These are phyloP conservation scores for Rubus parviflorus DNA, from an alignment of 306 rosid species.

Conservation along the genomic window DNA sequence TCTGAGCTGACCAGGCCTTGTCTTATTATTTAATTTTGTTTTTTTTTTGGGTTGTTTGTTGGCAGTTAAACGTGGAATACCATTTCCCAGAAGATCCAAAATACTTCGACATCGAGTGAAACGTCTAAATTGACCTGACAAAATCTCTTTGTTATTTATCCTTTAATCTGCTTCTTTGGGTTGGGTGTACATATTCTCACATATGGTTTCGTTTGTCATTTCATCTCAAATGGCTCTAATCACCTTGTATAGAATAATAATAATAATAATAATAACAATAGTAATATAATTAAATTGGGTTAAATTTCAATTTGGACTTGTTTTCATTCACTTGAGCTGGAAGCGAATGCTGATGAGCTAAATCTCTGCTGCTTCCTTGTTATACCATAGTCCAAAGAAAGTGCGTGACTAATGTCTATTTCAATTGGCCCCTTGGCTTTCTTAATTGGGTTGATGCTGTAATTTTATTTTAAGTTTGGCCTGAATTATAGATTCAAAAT, in stretches of 20 bases:
- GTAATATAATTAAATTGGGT: neutral
- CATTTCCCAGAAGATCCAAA: constrained; percentile 98
- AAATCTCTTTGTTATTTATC: constrained; percentile 23
- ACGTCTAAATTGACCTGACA: constrained; percentile 15
- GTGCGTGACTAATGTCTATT: no score
- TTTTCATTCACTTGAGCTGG: no score
- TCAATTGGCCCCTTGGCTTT: no score
- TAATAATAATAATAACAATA: neutral
- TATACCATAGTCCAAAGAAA: no score
- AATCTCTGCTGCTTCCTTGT: no score
- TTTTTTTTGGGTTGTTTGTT: constrained; percentile 27
- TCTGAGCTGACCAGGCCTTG: neutral
- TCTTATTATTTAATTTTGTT: no score
- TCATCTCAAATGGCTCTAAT: constrained; percentile 30
- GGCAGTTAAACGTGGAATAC: constrained; percentile 91
- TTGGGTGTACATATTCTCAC: neutral
- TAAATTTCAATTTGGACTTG: neutral
- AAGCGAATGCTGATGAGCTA: no score
- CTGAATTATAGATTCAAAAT: no score
- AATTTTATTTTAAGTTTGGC: no score
- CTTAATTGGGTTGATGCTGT: no score
- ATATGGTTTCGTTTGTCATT: constrained; percentile 11
- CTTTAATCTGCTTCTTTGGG: neutral
- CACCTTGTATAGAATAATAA: constrained; percentile 6
- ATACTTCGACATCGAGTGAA: constrained; percentile 82